Evolutionary conservation across 2,329 filamentous ascomycete genomes (phyloP), one percentile per base, ranked within the genome.

Genomic region (Xylaria sp.): DNA sequence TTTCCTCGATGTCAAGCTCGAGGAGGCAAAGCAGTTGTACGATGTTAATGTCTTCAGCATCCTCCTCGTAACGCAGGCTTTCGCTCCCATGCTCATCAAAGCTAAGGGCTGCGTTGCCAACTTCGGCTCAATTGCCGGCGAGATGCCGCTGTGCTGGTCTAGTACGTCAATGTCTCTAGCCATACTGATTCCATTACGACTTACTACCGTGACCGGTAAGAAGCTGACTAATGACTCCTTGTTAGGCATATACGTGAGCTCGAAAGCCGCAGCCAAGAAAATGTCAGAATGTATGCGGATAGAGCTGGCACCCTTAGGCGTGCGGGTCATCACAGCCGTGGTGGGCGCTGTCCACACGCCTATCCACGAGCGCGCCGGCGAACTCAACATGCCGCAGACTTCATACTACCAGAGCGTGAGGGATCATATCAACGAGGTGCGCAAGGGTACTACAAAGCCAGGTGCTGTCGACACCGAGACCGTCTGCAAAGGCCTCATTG

Each of bases 321-420:
- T 68, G n/a, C 60, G 66, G 15, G 66, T 68, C 7, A 39, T 68
- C 10, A 68, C 69, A 25, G 48, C 48, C 34, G n/a, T 70, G 20
- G 55, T 52, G 12, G 72, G 70, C 12, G 72, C 71, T 32, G 71
- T 70, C 2, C 39, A 68, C 4, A 70, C 74, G 25, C 59, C 52
- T 1, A 61, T 72, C 15, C 65, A 75, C 41, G 63, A 75, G 50
- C 44, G 61, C 39, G 56, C 63, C 9, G 58, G 50, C 25, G 58
- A 56, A 4, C 58, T 62, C 7, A 15, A 50, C 5, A 7, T 66
- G 34, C 58, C 64, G 7, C 18, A n/a, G 8, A 18, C 0, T 1
- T 66, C 65, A 4, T 52, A 56, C 34, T 66, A 66, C 51, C 8
- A 28, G 32, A 62, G 12, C 41, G 6, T 62, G 4, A 32, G 58